Base-by-base conservation (phyloP, 129 eudicot genomes). In the Sambucus nigra region DNA sequence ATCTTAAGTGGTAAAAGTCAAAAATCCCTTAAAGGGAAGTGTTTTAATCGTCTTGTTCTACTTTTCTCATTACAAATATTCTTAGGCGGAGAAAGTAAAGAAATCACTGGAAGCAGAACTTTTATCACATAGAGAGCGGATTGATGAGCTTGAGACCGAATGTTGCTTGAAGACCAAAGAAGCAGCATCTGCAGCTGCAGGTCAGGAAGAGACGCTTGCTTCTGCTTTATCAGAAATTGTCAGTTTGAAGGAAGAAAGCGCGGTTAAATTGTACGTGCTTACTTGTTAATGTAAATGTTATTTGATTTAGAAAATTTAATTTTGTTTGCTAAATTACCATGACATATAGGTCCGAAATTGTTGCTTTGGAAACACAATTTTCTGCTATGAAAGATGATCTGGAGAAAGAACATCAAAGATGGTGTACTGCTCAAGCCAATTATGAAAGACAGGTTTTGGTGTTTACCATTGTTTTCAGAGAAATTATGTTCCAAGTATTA, bases 361-460 rank as follows among this genome's bases (percentile, higher is more conserved):
- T 56, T 52, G 55, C 62, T 7, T 41, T 91, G 69, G 95, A 91
- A 64, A 60, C 87, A 7, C 80, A 70, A 64, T 59, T 85, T 56
- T 57, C 81, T 47, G 75, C 71, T 14, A 51, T 85, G 78, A 76
- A 80, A 62, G 82, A 72, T 48, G 83, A 80, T 69, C 57, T 86
- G 74, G 95, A 85, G 73, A 73, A 74, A 52, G 91, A 85, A 63
- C 99, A 77, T 61, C 61, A 72, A 53, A 82, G 63, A 57, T 83
- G 89, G 84, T 81, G 78, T 56, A 68, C 76, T 55, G 76, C 89
- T 61, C 95, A 86, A 65, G 88, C 69, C 41, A 91, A 91, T 62
- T 91, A 91, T 56, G 89, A 86, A 59, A 72, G 99, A 59, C 96
- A 88, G 96, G 96, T 77, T 24, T 35, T 35, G 6, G 13, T 35